A percentile compares a stretch with the other conserved stretches of the same genome.
phyloP scores from a whole-genome alignment of 306 rosid species.

The Sesbania bispinosa region DNA sequence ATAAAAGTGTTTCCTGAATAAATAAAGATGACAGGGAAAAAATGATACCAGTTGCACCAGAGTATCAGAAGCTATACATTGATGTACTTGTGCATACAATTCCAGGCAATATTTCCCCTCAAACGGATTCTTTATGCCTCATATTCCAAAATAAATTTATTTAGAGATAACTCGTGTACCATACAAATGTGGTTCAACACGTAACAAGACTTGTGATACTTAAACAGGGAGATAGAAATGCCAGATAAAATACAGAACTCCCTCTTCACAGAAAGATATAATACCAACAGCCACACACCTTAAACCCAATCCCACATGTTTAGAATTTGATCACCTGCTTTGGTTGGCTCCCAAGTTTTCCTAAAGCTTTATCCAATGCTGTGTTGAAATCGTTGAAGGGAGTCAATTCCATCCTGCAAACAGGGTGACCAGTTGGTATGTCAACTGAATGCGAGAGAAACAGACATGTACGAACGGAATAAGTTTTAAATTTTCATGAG shows the following conservation, averaged over 20 bases:
- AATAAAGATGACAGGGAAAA: not conserved
- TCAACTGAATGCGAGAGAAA: slow-evolving; percentile 4
- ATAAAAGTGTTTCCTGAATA: not conserved
- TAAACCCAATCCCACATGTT: slow-evolving; percentile 6
- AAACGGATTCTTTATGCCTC: not conserved
- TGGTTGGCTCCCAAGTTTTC: slow-evolving; percentile 92
- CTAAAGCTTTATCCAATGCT: slow-evolving; percentile 81
- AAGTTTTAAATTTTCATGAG: not conserved
- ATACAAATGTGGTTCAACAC: not conserved
- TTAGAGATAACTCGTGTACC: not conserved
- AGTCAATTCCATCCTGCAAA: slow-evolving; percentile 77
- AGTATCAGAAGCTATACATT: not conserved
- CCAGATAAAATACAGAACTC: not conserved
- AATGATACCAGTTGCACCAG: not conserved
- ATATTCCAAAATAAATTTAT: not conserved
- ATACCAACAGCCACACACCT: not conserved
- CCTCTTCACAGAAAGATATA: not conserved
- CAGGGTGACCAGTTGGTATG: not conserved
- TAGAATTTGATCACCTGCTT: slow-evolving; percentile 86
- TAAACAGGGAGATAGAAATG: not conserved
- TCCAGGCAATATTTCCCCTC: not conserved
- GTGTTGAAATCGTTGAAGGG: slow-evolving; percentile 61
- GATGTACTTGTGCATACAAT: not conserved
- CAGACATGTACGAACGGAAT: not conserved
- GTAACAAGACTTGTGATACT: not conserved